Evolutionary conservation across 257 asterid species (phyloP).

Genomic region (Solanum dulcamara): DNA sequence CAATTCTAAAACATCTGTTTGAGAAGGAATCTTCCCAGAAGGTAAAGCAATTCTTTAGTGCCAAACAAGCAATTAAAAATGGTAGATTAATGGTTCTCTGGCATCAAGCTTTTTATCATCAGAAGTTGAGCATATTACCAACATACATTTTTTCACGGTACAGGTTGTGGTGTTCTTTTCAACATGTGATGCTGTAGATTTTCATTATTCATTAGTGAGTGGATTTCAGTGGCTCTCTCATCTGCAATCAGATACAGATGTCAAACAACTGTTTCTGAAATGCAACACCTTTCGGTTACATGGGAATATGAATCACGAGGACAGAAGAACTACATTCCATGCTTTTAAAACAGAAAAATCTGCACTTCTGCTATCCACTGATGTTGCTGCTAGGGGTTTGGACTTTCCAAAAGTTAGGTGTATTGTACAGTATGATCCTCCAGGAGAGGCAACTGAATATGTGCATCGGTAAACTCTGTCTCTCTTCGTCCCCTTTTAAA

Average conservation of each 20-base stretch:
- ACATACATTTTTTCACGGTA: background rate
- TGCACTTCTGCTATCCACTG: constrained; percentile 81
- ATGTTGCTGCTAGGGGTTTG: constrained; percentile 94
- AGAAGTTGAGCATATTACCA: background rate
- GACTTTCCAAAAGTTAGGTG: constrained; percentile 94
- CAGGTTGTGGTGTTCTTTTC: constrained; percentile 94
- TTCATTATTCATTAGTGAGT: constrained; percentile 58
- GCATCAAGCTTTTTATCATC: background rate
- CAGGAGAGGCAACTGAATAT: constrained; percentile 98
- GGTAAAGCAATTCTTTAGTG: constrained; percentile 24
- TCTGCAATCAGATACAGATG: constrained; percentile 39
- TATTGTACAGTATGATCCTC: constrained; percentile 95
- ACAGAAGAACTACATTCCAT: constrained; percentile 76
- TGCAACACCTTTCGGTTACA: constrained; percentile 76
- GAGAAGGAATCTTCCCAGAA: constrained; percentile 81
- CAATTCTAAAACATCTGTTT: constrained; percentile 68
- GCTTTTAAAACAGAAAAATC: constrained; percentile 71
- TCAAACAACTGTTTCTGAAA: constrained; percentile 35
- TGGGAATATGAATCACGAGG: constrained; percentile 84
- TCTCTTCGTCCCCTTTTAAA: background rate
- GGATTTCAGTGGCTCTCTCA: constrained; percentile 48
- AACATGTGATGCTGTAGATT: constrained; percentile 94
- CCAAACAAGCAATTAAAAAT: background rate
- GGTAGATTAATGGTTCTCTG: background rate
- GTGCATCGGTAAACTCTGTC: constrained; percentile 71